These are phyloP conservation scores for Saprolegnia diclina DNA, from an alignment of 352 stramenopile genomes.

Conservation along the genomic window DNA sequence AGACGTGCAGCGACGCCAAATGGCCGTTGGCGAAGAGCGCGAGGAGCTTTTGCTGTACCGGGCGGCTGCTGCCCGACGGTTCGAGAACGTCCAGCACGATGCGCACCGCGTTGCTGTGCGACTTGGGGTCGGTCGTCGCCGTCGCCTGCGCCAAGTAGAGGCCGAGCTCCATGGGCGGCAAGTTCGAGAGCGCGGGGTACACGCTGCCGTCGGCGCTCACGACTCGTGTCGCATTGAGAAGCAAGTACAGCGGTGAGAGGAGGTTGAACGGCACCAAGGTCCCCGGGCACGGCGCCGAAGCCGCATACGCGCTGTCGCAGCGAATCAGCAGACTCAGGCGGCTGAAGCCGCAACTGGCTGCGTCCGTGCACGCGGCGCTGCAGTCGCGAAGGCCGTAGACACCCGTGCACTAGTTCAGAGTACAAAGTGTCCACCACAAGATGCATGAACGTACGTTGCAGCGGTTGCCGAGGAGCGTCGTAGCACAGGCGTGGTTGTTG, in stretches of 20 bases:
- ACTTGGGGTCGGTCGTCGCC: slow-evolving; percentile 29
- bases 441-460: slow-evolving; percentile 18
- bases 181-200: slow-evolving; percentile 33
- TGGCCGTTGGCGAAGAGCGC: slow-evolving; percentile 43
- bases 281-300: slow-evolving; percentile 33
- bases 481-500: slow-evolving; percentile 41
- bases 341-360: slow-evolving; percentile 47
- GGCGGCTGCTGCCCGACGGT: slow-evolving; percentile 15
- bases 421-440: background rate
- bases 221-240: slow-evolving; percentile 42
- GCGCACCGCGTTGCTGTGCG: slow-evolving; percentile 21
- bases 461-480: background rate
- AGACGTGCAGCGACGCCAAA: slow-evolving; percentile 45
- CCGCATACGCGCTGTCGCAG: slow-evolving; percentile 25
- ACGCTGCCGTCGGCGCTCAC: slow-evolving; percentile 35
- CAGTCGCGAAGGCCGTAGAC: slow-evolving; percentile 61
- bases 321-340: slow-evolving; percentile 40
- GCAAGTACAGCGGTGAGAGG: slow-evolving; percentile 44
- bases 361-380: slow-evolving; percentile 35
- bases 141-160: slow-evolving; percentile 40
- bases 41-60: slow-evolving; percentile 47
- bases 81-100: slow-evolving; percentile 45
- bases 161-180: slow-evolving; percentile 47
- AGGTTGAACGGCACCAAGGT: slow-evolving; percentile 40
- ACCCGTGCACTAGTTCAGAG: slow-evolving; percentile 35